Conservation (phyloP, 441 rosid genomes). For the Manihot esculenta region DNA sequence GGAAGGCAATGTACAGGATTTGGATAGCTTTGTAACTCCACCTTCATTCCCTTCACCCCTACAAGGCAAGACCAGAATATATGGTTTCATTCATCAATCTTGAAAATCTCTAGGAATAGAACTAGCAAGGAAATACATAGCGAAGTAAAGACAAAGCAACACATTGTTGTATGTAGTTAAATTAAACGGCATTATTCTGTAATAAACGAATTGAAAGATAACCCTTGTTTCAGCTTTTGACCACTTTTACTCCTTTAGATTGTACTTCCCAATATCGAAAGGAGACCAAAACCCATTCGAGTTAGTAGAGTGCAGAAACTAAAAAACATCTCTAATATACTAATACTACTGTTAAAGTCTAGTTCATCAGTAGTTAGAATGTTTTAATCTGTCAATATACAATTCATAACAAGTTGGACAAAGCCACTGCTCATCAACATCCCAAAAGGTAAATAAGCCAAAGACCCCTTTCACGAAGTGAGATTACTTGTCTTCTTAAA, state of each 20-base stretch:
- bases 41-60: conserved; percentile 38
- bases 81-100: conserved; percentile 2
- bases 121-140: background rate
- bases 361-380: background rate
- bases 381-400: background rate
- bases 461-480: background rate
- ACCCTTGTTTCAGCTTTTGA: background rate
- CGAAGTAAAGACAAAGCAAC: background rate
- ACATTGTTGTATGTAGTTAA: background rate
- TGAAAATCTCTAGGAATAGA: background rate
- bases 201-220: background rate
- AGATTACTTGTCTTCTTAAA: background rate
- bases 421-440: background rate
- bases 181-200: background rate
- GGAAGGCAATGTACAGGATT: conserved; percentile 30
- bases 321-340: background rate
- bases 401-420: background rate
- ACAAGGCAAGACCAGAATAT: background rate
- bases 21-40: conserved; percentile 24
- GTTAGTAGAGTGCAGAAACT: background rate
- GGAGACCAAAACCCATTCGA: background rate
- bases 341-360: background rate
- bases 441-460: background rate
- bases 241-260: background rate
- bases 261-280: background rate